Base-by-base conservation (phyloP, 2,329 filamentous ascomycete species). In the Stachybotrys echinatus region DNA sequence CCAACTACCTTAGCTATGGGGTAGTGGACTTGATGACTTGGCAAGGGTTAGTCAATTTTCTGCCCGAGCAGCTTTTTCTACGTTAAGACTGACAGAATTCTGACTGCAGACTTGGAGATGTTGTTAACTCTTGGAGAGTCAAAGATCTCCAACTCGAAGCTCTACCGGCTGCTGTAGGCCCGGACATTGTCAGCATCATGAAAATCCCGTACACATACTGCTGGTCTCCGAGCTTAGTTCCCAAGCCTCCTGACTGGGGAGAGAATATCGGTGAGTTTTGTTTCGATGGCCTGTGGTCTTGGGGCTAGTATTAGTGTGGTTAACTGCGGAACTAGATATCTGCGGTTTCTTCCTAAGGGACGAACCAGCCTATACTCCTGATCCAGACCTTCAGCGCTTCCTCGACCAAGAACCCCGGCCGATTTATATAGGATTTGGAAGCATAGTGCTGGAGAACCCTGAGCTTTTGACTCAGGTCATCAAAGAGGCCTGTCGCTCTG, bases 361-460 rank as follows among this genome's bases (percentile, higher is more conserved):
- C 6, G 47, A 48, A 1, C 56, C 57, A 0, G 17, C 50, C 4
- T 59, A 69, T 53, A 23, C 3, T 10, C 84, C 85, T 0, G 80
- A 83, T 0, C 65, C 74, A 2, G 73, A 76, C 1, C 69, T 88
- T 0, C 65, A 70, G 2, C 62, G 72, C 7, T 88, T 88, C 49
- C 63, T 88, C 6, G 69, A 72, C 19, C 72, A 67, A 5, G 82
- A 80, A 1, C 75, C 81, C 2, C 69, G 74, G 3, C 85, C 86
- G 0, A 73, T 90, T 2, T 90, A 90, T 54, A 88, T 90, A 46
- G 87, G 87, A 0, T 90, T 90, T 55, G 87, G 87, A 0, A 86
- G 81, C 0, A 89, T 90, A 50, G 85, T 90, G 0, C 83, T 90
- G 2, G 85, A 90, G 48, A 82, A 90, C 56, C 80, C 86, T 0